Evolutionary conservation across 257 asterid genomes (phyloP), one percentile per base, ranked within the genome.

Genomic region (Linderniella brevidens): DNA sequence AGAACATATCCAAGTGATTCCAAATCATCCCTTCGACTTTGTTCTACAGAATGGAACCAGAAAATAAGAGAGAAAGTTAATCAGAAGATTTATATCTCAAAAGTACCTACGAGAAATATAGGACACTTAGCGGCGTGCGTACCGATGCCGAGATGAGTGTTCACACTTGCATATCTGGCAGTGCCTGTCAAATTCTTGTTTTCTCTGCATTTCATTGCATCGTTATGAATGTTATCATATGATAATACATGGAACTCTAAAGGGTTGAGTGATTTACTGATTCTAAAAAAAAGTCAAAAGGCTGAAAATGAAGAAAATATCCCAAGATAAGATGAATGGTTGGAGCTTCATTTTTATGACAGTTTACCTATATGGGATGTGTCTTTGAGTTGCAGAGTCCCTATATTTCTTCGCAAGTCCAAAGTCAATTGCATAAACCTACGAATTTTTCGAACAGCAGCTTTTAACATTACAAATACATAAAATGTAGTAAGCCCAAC

Each of bases 101-200:
- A 54, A 49, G n/a, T n/a, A n/a, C n/a, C n/a, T n/a, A n/a, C n/a
- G n/a, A n/a, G n/a, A n/a, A n/a, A n/a, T 53, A 49, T 13, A 54
- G n/a, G 20, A 59, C 57, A 17, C 58, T n/a, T 43, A 41, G 40
- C 35, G 40, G 37, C 40, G 35, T 53, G 59, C 90, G 40, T 77
- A 82, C 96, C 93, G 48, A 86, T 78, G 73, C 96, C 96, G 54
- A 86, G 86, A 68, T 86, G 96, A 25, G 97, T 86, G 64, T 84
- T 88, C 80, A 83, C 79, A 71, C 97, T 88, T 20, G 97, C 95
- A 65, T 79, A 86, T 75, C 93, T 71, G 51, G 87, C 96, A 58
- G 96, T 82, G 71, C 94, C 96, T 8, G 90, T 86, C 80, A 86
- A 71, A 64, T 79, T 86, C 80, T 86, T 86, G 66, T 86, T 86